Evolutionary conservation across 306 rosid genomes (phyloP).

Genomic region (Cyclanthera cordifolia): DNA sequence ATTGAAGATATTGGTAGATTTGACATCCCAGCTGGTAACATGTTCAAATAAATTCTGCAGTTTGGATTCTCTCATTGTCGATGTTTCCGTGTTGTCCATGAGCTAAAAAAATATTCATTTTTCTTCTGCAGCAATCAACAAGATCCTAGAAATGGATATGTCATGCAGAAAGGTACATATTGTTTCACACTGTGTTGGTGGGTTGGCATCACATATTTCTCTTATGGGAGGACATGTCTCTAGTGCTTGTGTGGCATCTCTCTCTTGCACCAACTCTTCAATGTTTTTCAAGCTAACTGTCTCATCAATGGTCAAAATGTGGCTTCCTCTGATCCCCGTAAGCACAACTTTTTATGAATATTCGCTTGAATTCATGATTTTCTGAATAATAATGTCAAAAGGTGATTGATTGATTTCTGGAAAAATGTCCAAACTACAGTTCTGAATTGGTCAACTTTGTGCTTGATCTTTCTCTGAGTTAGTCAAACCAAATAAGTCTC

Average conservation of each 20-base stretch:
- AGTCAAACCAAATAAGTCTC: not conserved
- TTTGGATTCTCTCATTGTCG: not conserved
- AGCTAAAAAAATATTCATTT: not conserved
- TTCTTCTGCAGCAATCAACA: conserved; percentile 20
- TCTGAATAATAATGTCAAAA: not conserved
- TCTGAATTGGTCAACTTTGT: not conserved
- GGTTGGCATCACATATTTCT: conserved; percentile 25
- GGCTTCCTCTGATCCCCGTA: conserved; percentile 29
- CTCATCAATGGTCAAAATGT: conserved; percentile 22
- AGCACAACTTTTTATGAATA: not conserved
- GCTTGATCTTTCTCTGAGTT: not conserved
- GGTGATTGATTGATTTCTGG: not conserved
- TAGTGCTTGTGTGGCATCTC: conserved; percentile 20
- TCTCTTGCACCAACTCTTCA: conserved; percentile 31
- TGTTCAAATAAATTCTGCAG: not conserved
- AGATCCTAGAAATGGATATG: conserved; percentile 22
- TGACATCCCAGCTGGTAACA: conserved; percentile 31
- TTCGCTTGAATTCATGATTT: not conserved
- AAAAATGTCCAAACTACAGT: too few species aligned
- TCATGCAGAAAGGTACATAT: conserved; percentile 17
- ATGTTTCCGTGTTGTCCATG: not conserved
- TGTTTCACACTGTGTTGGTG: conserved; percentile 32
- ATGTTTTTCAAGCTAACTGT: conserved; percentile 26
- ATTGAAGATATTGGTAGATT: conserved; percentile 28
- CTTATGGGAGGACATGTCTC: conserved; percentile 29